These are phyloP conservation scores for Boletus sp. DNA, from an alignment of 768 basidiomycete species.

Conservation along the genomic window DNA sequence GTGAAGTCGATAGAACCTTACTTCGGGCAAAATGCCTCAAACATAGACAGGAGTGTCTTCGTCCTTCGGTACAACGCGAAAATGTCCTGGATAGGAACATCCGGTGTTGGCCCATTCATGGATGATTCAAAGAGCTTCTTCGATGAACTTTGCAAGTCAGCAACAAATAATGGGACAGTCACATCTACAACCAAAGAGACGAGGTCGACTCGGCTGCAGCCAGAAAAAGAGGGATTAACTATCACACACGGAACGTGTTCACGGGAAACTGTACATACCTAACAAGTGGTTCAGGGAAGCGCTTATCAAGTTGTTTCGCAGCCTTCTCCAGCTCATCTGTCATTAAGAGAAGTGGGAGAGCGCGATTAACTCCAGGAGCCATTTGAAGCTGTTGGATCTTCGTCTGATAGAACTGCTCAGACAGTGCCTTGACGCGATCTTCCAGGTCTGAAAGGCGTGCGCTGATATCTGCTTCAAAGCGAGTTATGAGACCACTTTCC, in stretches of 20 bases:
- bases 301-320: constrained; percentile 80
- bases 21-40: constrained; percentile 76
- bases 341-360: constrained; percentile 77
- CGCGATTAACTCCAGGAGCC: constrained; percentile 75
- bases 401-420: constrained; percentile 58
- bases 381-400: constrained; percentile 64
- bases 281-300: constrained; percentile 80
- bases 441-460: constrained; percentile 68
- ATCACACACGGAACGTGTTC: background rate
- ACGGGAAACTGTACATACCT: constrained; percentile 48
- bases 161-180: constrained; percentile 61
- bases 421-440: constrained; percentile 58
- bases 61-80: constrained; percentile 83
- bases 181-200: constrained; percentile 73
- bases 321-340: constrained; percentile 88
- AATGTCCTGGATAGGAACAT: constrained; percentile 86
- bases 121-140: constrained; percentile 79
- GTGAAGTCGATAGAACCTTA: constrained; percentile 37
- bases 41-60: constrained; percentile 76
- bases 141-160: constrained; percentile 66
- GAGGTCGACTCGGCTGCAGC: constrained; percentile 63
- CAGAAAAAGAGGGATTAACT: background rate
- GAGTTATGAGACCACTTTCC: constrained; percentile 66
- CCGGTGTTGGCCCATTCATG: constrained; percentile 83
- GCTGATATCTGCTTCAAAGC: constrained; percentile 70